These are phyloP conservation scores for Lentinula guzmanii DNA, from an alignment of 768 basidiomycete genomes.

Conservation along the genomic window DNA sequence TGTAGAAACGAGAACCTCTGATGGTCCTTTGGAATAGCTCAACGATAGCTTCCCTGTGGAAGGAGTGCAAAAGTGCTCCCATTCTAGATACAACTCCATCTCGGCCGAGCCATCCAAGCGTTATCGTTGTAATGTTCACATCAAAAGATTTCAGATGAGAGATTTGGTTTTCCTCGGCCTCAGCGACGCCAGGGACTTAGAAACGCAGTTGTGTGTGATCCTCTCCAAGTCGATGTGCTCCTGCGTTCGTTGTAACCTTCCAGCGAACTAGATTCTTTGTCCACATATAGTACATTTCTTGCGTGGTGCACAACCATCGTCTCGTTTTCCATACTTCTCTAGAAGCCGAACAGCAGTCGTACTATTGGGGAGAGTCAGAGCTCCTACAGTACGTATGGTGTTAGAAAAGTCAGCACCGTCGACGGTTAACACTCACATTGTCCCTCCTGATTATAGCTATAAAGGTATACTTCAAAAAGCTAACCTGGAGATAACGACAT, in stretches of 20 bases:
- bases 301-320: background rate
- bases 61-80: constrained; percentile 29
- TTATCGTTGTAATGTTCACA: constrained; percentile 32
- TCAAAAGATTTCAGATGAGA: constrained; percentile 20
- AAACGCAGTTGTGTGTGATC: constrained; percentile 31
- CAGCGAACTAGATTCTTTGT: constrained; percentile 25
- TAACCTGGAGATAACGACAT: constrained; percentile 30
- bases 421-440: constrained; percentile 19
- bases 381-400: constrained; percentile 17
- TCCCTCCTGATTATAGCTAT: constrained; percentile 23
- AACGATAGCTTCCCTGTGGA: background rate
- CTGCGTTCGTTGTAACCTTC: constrained; percentile 21
- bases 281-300: constrained; percentile 8
- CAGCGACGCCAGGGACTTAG: constrained; percentile 29
- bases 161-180: constrained; percentile 18
- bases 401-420: background rate
- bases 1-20: background rate
- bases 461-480: constrained; percentile 52
- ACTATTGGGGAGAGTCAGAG: constrained; percentile 39
- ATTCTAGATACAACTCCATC: constrained; percentile 57
- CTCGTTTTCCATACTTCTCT: constrained; percentile 26
- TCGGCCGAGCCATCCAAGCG: constrained; percentile 62
- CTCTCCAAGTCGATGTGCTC: constrained; percentile 29
- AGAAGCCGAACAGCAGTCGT: constrained; percentile 38
- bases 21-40: background rate